Base-by-base conservation (phyloP, 768 basidiomycete genomes). In the Serendipita sp. region DNA sequence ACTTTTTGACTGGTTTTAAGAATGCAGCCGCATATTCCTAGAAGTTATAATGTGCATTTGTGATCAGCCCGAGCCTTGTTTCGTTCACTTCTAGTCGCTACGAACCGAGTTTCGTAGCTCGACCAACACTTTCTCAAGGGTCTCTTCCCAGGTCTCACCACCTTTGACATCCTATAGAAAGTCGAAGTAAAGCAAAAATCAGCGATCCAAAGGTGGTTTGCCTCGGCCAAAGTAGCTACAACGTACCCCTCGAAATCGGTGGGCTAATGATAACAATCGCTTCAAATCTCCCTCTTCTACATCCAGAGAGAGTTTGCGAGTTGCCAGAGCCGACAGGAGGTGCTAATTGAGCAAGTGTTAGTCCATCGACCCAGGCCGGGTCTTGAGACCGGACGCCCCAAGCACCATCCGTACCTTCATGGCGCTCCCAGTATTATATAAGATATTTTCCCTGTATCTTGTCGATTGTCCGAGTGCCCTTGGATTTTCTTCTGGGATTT, bases 11-110 rank as follows among this genome's bases (percentile, higher is more conserved):
- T 2, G 93, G 93, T 72, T 89, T 92, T 63, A 95, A 80, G 74
- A 99, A 99, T 7, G 93, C 86, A 70, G 90, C 88, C 7, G 94
- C 87, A 74, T 94, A 91, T 72, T 85, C 92, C 78, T 89, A 70
- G 67, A 70, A 62, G 74, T 87, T 84, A 84, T 87, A 67, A 53
- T 60, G 56, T 81, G 18, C 83, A 84, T 67, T 83, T 82, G 70
- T 81, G n/a, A 32, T 51, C 18, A 51, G 48, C 48, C 48, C n/a
- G 30, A 51, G n/a, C 48, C 48, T 18, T 7, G n/a, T 32, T 18
- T 18, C 8, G 48, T n/a, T 8, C 7, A 18, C 48, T 18, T 18
- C n/a, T 18, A 32, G 7, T 18, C n/a, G n/a, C n/a, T 8, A 51
- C 48, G 48, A 51, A 78, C 78, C 3, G 76, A 73, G 28, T 73